phyloP scores from a whole-genome alignment of 2,329 filamentous ascomycete species.

The Pestalotiopsis sp. region DNA sequence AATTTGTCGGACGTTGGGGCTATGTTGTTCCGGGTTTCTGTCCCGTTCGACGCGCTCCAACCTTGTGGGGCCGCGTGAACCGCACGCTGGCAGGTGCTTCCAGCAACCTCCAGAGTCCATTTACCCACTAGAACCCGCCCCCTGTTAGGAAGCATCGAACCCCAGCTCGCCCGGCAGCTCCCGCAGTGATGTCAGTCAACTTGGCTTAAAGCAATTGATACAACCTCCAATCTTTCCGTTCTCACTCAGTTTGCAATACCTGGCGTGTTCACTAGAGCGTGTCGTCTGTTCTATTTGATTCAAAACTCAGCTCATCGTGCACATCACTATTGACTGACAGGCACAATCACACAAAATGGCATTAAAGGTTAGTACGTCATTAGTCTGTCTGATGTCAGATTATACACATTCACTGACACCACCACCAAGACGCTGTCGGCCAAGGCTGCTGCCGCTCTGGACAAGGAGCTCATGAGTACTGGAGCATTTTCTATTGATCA shows the following conservation, averaged over 20 bases:
- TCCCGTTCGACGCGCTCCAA: neutral
- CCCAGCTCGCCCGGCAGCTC: neutral
- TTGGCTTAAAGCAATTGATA: neutral
- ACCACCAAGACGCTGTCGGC: constrained; percentile 74
- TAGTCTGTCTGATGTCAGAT: neutral
- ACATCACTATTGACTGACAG: neutral
- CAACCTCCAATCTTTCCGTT: neutral
- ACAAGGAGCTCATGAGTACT: constrained; percentile 90
- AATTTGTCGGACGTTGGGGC: constrained; percentile 10
- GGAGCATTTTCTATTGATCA: constrained; percentile 93
- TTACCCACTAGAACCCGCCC: neutral
- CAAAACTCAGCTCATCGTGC: too few species aligned
- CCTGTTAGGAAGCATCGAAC: neutral
- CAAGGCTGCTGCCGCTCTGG: constrained; percentile 84
- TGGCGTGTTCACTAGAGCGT: neutral
- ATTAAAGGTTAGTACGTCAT: constrained; percentile 9
- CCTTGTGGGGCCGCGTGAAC: neutral
- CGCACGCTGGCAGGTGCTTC: neutral
- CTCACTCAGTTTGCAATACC: neutral
- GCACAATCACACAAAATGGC: neutral
- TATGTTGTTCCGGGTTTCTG: constrained; percentile 4
- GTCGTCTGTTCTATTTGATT: neutral
- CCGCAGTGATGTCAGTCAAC: constrained; percentile 2
- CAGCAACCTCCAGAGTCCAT: neutral
- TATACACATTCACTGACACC: constrained; percentile 23